Evolutionary conservation across 2,329 filamentous ascomycete species (phyloP), one percentile per base, ranked within the genome.

Genomic region (Stemphylium lycopersici): DNA sequence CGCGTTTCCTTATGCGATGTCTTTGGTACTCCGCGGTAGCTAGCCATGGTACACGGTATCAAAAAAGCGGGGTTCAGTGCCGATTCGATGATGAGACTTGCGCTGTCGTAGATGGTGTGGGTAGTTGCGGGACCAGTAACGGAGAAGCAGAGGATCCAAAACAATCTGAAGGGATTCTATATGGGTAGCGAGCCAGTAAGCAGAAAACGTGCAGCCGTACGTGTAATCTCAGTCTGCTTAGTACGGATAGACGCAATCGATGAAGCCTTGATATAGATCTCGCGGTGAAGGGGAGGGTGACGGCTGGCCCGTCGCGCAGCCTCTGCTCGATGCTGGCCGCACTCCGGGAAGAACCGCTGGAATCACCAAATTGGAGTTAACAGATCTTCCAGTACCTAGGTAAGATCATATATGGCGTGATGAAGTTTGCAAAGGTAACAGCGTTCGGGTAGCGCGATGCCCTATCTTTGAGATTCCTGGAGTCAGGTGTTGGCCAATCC

Each of bases 231-330:
- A 20, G 34, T 22, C 44, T 32, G 22, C 46, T 13, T n/a, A n/a
- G 31, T 3, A 13, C 13, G 29, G 15, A 16, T n/a, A 24, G 10
- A 24, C 18, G 20, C 20, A n/a, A 4, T 22, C 24, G 36, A 12
- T 16, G 16, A 36, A 18, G 22, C 12, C 16, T 4, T 2, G 29
- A 20, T 20, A 7, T 22, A 29, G n/a, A 11, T 36, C 10, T 51
- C 31, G 40, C 34, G 22, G 32, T 44, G 31, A 50, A 41, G 16
- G 47, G 51, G 52, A 45, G 41, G 15, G 52, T 41, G 46, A 55
- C 22, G 3, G 3, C 22, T 6, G 6, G 22, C 5, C 22, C 22
- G 22, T 24, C 22, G 3, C 22, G 6, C 22, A 24, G 6, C 22
- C 22, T 24, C 22, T 24, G 22, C 22, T 24, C 22, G 22, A 7